A percentile compares a stretch with the other conserved stretches of the same genome.
phyloP scores from a whole-genome alignment of 2,329 filamentous ascomycete genomes.

The Graphilbum sp. region DNA sequence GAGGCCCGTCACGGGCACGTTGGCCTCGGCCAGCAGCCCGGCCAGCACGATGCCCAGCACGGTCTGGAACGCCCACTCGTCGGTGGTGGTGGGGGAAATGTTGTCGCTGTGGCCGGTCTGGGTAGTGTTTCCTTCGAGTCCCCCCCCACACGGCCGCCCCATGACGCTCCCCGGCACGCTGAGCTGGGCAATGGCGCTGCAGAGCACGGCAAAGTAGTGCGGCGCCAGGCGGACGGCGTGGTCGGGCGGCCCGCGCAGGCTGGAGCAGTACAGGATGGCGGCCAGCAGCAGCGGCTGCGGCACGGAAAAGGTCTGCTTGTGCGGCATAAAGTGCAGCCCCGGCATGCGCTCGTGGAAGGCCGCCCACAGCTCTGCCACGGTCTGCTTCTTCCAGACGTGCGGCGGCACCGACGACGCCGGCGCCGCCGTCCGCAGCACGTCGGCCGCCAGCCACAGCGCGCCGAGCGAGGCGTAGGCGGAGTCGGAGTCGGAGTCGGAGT shows the following conservation, averaged over 20 bases:
- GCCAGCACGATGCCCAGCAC: slow-evolving; percentile 8
- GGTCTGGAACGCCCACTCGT: slow-evolving; percentile 10
- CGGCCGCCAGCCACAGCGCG: slow-evolving; percentile 5
- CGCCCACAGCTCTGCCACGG: slow-evolving; percentile 5
- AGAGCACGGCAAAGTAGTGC: slow-evolving; percentile 8
- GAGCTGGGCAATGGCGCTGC: slow-evolving; percentile 8
- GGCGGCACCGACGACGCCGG: not conserved
- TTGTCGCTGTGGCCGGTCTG: not conserved
- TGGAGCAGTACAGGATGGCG: slow-evolving; percentile 25
- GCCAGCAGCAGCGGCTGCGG: slow-evolving; percentile 25
- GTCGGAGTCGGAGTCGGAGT: no score
- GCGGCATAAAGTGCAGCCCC: slow-evolving; percentile 26
- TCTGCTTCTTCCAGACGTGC: slow-evolving; percentile 4
- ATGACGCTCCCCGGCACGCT: slow-evolving; percentile 6
- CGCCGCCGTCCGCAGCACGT: not conserved
- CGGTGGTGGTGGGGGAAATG: no score
- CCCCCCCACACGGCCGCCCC: slow-evolving; percentile 1
- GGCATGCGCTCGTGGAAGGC: slow-evolving; percentile 26
- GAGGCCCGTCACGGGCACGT: slow-evolving; percentile 4
- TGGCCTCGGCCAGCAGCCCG: slow-evolving; percentile 7
- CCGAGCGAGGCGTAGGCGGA: slow-evolving; percentile 4
- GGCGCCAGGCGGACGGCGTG: slow-evolving; percentile 4
- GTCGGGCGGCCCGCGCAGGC: slow-evolving; percentile 4
- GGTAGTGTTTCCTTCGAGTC: not conserved
- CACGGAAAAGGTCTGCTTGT: slow-evolving; percentile 23